Percentiles rank a stretch among this genome's conserved stretches.
Evolutionary conservation across 2,329 filamentous ascomycete genomes (phyloP).

Genomic region (Calonectria pseudoreteaudii): DNA sequence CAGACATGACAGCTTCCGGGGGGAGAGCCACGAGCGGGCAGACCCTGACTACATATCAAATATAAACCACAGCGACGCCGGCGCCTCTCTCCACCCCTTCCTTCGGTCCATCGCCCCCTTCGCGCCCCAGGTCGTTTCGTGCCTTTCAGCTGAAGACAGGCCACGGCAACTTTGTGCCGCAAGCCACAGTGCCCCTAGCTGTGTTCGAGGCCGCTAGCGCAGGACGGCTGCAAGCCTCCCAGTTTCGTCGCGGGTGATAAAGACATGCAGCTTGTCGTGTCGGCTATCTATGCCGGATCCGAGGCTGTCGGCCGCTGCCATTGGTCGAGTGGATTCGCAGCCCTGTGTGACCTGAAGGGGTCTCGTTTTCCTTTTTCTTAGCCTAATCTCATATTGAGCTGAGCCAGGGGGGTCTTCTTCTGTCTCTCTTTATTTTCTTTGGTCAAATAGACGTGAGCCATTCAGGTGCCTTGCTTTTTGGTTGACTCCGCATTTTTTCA

Average conservation of each 20-base stretch:
- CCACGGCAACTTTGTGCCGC: slow-evolving; percentile 17
- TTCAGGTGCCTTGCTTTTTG: not conserved
- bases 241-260: slow-evolving; percentile 1
- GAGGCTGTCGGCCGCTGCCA: not conserved
- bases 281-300: slow-evolving; percentile 13
- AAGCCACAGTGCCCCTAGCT: not conserved
- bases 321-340: not conserved
- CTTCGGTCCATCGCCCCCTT: not conserved
- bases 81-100: too few relatives aligned
- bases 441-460: not conserved
- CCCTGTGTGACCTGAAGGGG: slow-evolving; percentile 22
- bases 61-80: not conserved
- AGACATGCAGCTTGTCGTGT: not conserved
- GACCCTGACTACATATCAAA: not conserved
- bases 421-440: not conserved
- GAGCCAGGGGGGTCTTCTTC: not conserved
- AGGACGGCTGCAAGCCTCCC: not conserved
- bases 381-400: not conserved
- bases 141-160: slow-evolving; percentile 4
- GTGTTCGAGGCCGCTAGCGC: not conserved
- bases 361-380: not conserved
- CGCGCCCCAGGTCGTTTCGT: not conserved
- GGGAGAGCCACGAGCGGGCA: not conserved
- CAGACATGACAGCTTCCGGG: not conserved
- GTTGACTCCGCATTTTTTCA: not conserved